phyloP scores from a whole-genome alignment of 768 basidiomycete species.

The Amanita molliuscula region DNA sequence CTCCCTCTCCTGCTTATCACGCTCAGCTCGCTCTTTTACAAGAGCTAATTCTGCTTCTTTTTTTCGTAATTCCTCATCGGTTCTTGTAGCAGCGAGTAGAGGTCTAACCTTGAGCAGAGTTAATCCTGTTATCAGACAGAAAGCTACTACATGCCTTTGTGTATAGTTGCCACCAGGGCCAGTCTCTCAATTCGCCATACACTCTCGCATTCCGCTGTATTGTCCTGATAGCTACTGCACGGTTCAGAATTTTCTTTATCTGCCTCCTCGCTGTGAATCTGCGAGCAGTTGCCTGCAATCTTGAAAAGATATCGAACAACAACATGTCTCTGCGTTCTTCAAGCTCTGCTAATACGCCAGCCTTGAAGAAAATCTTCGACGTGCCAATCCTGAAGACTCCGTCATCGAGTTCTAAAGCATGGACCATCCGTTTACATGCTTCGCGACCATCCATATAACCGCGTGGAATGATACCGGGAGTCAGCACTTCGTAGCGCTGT shows the following conservation, averaged over 20 bases:
- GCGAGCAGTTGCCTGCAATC: constrained; percentile 77
- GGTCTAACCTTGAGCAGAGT: constrained; percentile 64
- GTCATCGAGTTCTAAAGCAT: constrained; percentile 80
- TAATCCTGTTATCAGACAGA: not conserved
- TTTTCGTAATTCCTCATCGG: constrained; percentile 82
- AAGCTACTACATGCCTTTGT: constrained; percentile 54
- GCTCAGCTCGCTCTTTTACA: constrained; percentile 76
- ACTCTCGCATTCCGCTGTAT: constrained; percentile 92
- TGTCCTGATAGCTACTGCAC: constrained; percentile 82
- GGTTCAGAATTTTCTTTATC: constrained; percentile 90
- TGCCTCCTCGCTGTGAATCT: constrained; percentile 83
- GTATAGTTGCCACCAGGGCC: constrained; percentile 99
- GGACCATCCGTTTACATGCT: constrained; percentile 86
- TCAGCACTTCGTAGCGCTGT: constrained; percentile 92
- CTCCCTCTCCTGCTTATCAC: constrained; percentile 74
- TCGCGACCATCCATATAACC: constrained; percentile 99
- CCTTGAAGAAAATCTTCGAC: constrained; percentile 99
- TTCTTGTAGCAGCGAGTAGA: constrained; percentile 81
- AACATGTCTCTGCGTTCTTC: constrained; percentile 86
- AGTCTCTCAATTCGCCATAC: constrained; percentile 82
- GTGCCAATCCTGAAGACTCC: constrained; percentile 84
- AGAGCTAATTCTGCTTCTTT: constrained; percentile 80
- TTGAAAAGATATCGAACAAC: constrained; percentile 84
- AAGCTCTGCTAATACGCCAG: constrained; percentile 90
- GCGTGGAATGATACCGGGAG: constrained; percentile 83